Percentiles rank a stretch among this genome's conserved stretches.
phyloP scores from a whole-genome alignment of 148 eudicot genomes.

The Heliamphora exappendiculata region DNA sequence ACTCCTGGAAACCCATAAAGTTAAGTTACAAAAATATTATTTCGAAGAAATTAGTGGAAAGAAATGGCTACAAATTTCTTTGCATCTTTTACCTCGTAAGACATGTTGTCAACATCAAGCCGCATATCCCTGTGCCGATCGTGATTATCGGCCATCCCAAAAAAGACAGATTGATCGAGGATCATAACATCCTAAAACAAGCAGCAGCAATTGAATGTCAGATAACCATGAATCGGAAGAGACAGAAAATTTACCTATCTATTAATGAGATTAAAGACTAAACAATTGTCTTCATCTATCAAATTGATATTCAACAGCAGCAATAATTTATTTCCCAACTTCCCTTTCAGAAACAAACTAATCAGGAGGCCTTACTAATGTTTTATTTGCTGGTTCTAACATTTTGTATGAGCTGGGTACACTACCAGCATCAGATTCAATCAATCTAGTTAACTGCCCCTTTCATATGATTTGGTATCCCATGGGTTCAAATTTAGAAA shows the following conservation, averaged over 20 bases:
- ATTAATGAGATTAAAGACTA: neutral
- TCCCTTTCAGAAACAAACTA: neutral
- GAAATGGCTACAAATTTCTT: neutral
- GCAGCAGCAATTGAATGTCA: constrained; percentile 7
- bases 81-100: constrained; percentile 62
- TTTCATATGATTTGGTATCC: neutral
- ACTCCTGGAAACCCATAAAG: constrained; percentile 40
- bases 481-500: neutral
- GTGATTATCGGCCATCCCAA: constrained; percentile 70
- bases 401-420: neutral
- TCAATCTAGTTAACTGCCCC: neutral
- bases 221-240: neutral
- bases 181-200: constrained; percentile 72
- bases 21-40: neutral
- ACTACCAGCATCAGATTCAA: constrained; percentile 1
- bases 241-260: neutral
- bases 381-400: neutral
- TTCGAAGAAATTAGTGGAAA: neutral
- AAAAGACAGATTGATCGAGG: constrained; percentile 70
- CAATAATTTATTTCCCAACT: neutral
- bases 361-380: neutral
- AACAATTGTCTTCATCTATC: neutral
- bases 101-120: constrained; percentile 97
- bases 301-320: neutral
- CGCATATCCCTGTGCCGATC: constrained; percentile 97